phyloP scores from a whole-genome alignment of 2,329 filamentous ascomycete genomes.

The Fusarium clavum region DNA sequence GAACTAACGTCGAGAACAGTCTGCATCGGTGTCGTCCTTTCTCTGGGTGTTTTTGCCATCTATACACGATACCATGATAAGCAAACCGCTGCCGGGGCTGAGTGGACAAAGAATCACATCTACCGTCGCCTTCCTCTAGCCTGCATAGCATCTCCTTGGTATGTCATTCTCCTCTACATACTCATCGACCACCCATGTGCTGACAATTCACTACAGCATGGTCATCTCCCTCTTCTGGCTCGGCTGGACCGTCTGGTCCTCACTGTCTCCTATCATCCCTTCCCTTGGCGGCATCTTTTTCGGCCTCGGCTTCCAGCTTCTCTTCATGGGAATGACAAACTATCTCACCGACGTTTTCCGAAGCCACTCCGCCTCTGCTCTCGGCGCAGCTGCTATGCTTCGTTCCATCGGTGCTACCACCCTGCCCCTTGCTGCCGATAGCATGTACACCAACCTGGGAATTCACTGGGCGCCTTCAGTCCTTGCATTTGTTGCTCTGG shows the following conservation, averaged over 20 bases:
- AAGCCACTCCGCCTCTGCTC: constrained; percentile 51
- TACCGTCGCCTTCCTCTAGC: constrained; percentile 55
- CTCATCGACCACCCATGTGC: not conserved
- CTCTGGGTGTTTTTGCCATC: constrained; percentile 40
- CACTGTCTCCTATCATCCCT: constrained; percentile 50
- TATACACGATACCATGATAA: constrained; percentile 48
- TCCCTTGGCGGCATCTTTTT: constrained; percentile 59
- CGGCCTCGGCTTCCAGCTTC: constrained; percentile 50
- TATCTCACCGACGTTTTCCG: constrained; percentile 52
- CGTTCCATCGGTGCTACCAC: constrained; percentile 50
- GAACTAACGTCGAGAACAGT: constrained; percentile 36
- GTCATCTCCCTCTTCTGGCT: constrained; percentile 70
- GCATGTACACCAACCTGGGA: constrained; percentile 50
- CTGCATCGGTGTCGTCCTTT: constrained; percentile 39
- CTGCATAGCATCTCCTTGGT: constrained; percentile 72
- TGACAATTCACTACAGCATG: constrained; percentile 52
- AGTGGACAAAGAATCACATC: constrained; percentile 50
- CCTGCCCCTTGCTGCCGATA: constrained; percentile 49
- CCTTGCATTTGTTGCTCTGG: constrained; percentile 49
- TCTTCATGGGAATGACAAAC: constrained; percentile 53
- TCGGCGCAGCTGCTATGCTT: constrained; percentile 50
- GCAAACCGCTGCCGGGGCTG: constrained; percentile 41
- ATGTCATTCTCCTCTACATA: constrained; percentile 54
- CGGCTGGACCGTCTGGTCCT: constrained; percentile 65
- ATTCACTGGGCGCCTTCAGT: constrained; percentile 53